Conservation (phyloP, 1,139 yeast genomes). For the Diutina siamensis region DNA sequence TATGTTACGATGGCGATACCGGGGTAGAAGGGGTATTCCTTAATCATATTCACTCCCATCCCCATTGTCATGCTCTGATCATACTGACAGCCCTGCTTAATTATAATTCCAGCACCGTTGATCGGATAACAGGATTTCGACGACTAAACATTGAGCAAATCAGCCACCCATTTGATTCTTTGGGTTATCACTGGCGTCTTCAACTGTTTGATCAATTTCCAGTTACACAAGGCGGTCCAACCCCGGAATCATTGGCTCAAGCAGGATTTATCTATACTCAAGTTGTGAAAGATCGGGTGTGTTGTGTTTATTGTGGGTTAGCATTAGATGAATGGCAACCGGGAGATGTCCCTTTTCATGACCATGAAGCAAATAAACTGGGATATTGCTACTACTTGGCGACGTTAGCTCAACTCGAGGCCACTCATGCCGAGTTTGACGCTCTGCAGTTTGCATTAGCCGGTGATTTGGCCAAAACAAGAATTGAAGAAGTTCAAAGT, state of each 20-base stretch:
- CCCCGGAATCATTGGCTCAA: conserved; percentile 26
- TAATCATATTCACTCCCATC: background rate
- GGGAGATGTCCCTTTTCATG: conserved; percentile 50
- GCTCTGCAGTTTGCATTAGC: background rate
- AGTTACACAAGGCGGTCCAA: conserved; percentile 8
- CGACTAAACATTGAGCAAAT: background rate
- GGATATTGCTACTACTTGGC: conserved; percentile 34
- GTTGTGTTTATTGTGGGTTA: conserved; percentile 61
- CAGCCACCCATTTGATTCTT: background rate
- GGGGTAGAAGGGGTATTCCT: background rate
- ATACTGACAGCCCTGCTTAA: background rate
- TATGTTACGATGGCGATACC: background rate
- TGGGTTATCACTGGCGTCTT: background rate
- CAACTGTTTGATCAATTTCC: background rate
- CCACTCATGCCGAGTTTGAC: background rate
- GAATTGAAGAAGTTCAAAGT: background rate
- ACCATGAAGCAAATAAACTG: conserved; percentile 34
- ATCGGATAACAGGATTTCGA: background rate
- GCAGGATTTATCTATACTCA: conserved; percentile 49
- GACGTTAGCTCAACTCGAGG: background rate
- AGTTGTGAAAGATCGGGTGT: conserved; percentile 43
- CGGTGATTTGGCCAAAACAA: background rate
- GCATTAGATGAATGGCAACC: conserved; percentile 65
- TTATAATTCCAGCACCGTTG: background rate
- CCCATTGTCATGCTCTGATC: background rate